Evolutionary conservation across 2,329 filamentous ascomycete species (phyloP).

Genomic region (Monosporascus sp.): DNA sequence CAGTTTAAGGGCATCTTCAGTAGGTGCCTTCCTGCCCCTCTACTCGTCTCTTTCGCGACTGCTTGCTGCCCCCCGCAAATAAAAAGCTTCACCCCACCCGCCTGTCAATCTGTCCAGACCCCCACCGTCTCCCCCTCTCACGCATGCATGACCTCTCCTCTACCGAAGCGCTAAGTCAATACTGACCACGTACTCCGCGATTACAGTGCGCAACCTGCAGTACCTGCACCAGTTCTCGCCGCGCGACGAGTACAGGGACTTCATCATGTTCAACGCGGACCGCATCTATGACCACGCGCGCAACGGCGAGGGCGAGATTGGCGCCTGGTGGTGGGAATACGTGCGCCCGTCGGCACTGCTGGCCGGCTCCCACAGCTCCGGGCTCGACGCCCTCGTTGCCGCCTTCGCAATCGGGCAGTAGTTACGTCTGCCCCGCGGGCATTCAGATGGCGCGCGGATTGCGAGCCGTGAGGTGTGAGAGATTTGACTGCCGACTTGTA

Average conservation of each 20-base stretch:
- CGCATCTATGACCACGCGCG: slow-evolving; percentile 60
- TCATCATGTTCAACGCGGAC: slow-evolving; percentile 58
- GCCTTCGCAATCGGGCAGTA: slow-evolving; percentile 28
- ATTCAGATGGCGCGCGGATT: no score
- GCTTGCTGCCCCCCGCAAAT: neutral
- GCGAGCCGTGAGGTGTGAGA: no score
- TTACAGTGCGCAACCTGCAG: slow-evolving; percentile 51
- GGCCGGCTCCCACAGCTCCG: slow-evolving; percentile 47
- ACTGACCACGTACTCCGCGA: no score
- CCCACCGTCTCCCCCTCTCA: neutral
- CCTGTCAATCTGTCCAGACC: neutral
- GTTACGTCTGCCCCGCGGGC: no score
- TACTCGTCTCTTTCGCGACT: neutral
- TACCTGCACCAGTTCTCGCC: slow-evolving; percentile 49
- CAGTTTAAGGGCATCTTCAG: slow-evolving; percentile 69
- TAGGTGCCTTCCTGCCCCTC: neutral
- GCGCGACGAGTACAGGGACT: slow-evolving; percentile 42
- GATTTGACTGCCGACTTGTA: no score
- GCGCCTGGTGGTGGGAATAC: slow-evolving; percentile 60
- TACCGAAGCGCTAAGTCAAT: neutral
- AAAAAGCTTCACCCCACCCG: neutral
- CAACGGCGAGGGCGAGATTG: slow-evolving; percentile 42
- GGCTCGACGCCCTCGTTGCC: slow-evolving; percentile 62
- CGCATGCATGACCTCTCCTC: neutral
- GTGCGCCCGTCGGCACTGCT: slow-evolving; percentile 47